phyloP scores from a whole-genome alignment of 352 stramenopile species.

The Bremia lactucae region DNA sequence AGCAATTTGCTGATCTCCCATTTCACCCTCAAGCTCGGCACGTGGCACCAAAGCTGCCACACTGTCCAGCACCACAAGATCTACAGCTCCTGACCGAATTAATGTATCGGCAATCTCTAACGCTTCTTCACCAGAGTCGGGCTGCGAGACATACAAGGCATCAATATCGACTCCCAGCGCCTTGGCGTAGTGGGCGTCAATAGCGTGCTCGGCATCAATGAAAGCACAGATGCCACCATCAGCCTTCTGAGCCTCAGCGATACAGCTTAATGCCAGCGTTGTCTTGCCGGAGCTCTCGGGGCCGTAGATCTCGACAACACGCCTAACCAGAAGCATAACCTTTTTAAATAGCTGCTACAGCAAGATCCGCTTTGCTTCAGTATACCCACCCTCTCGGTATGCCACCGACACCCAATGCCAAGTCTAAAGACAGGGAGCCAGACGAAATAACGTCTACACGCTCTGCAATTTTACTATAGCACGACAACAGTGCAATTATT shows the following conservation, averaged over 20 bases:
- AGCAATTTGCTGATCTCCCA: constrained; percentile 95
- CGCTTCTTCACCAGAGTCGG: constrained; percentile 95
- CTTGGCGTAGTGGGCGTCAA: constrained; percentile 94
- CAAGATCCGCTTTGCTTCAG: not conserved
- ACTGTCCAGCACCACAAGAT: constrained; percentile 96
- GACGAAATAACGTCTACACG: constrained; percentile 90
- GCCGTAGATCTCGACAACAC: constrained; percentile 98
- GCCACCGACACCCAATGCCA: constrained; percentile 87
- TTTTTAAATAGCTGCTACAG: no score
- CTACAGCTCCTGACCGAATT: constrained; percentile 91
- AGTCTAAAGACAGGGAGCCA: constrained; percentile 89
- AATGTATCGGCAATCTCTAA: constrained; percentile 98
- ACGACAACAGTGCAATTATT: not conserved
- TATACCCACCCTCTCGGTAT: constrained; percentile 83
- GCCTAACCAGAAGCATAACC: no score
- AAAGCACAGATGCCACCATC: constrained; percentile 91
- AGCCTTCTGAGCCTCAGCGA: constrained; percentile 91
- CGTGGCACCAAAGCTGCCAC: constrained; percentile 95
- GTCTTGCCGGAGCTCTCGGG: constrained; percentile 98
- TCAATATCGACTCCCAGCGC: constrained; percentile 91
- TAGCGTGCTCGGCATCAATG: constrained; percentile 97
- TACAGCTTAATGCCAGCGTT: constrained; percentile 94
- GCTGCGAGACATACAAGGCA: constrained; percentile 94
- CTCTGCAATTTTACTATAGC: constrained; percentile 64
- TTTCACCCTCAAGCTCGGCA: constrained; percentile 90